These are phyloP conservation scores for Venturia nashicola DNA, from an alignment of 2,329 filamentous ascomycete species.

Conservation along the genomic window DNA sequence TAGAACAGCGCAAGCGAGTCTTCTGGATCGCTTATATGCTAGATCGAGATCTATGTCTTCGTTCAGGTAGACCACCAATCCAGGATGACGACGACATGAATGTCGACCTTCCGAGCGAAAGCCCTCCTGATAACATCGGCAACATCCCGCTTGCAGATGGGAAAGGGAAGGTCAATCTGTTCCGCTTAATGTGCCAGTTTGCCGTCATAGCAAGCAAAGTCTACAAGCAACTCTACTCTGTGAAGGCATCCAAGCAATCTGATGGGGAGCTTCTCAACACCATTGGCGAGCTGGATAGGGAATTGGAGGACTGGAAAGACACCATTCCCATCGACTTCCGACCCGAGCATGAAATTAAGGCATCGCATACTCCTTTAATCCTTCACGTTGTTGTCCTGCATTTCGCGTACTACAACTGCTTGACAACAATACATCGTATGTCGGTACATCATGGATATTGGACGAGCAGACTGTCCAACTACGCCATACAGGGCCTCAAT, in stretches of 20 bases:
- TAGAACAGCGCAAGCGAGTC: conserved; percentile 73
- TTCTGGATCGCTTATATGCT: conserved; percentile 69
- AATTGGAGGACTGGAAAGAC: conserved; percentile 91
- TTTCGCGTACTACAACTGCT: conserved; percentile 94
- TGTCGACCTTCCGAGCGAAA: conserved; percentile 82
- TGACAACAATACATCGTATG: conserved; percentile 98
- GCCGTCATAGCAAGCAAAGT: conserved; percentile 86
- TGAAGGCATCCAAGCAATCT: conserved; percentile 80
- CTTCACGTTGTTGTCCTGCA: conserved; percentile 89
- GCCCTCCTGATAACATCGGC: conserved; percentile 84
- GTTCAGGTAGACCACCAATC: conserved; percentile 58
- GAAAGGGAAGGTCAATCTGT: conserved; percentile 88
- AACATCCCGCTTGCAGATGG: conserved; percentile 85
- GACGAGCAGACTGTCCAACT: conserved; percentile 90
- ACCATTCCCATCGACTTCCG: conserved; percentile 88
- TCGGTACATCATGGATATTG: conserved; percentile 96
- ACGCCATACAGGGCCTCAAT: conserved; percentile 88
- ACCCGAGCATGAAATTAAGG: conserved; percentile 94
- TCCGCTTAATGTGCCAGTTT: conserved; percentile 85
- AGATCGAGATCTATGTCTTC: conserved; percentile 61
- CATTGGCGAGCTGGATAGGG: conserved; percentile 79
- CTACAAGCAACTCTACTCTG: conserved; percentile 86
- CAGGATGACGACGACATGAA: conserved; percentile 84
- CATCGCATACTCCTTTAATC: conserved; percentile 83
- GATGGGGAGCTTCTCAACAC: conserved; percentile 89